Evolutionary conservation across 176 grass and related monocot genomes (phyloP), one percentile per base, ranked within the genome.

Genomic region (Rhipidocladum racemiflorum): DNA sequence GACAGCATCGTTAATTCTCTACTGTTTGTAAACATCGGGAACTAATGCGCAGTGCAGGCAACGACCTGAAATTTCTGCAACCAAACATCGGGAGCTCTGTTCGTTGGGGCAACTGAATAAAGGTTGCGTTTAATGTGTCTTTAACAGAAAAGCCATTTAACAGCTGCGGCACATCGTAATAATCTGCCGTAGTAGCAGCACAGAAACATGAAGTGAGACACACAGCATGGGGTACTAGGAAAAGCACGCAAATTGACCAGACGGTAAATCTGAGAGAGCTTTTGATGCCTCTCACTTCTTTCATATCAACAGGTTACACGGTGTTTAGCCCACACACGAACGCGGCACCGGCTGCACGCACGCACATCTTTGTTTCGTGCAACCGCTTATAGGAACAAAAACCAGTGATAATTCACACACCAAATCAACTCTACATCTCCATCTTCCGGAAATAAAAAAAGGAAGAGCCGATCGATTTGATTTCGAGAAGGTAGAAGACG

Each of bases 371-470:
- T 35, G 59, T 6, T 38, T 30, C 28, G 59, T 67, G 60, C 81
- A 84, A 50, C 27, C 34, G 60, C 18, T 60, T 21, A 10, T 23
- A 69, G 11, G n/a, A 89, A 57, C 46, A 46, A 67, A 86, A 67
- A 35, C 75, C 21, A 21, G 43, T 15, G 59, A 10, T 35, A 78
- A 74, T 56, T 66, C 59, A 78, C 59, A 46, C 23, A 49, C 61
- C 48, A 78, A 82, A 64, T 27, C 6, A 54, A 8, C 18, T 57
- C 55, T 66, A 43, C 79, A 0, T 73, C 73, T 86, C 78, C 88
- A 78, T 17, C 48, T 82, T 81, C 20, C 72, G 49, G 83, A 86
- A 78, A 83, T 68, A 67, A 82, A 65, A 82, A 65, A 70, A 82
- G 27, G 65, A 55, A 9, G 35, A 72, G 45, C 29, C 35, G 25